phyloP scores from a whole-genome alignment of 108 stramenopile species.

The Hondaea fermentalgiana region DNA sequence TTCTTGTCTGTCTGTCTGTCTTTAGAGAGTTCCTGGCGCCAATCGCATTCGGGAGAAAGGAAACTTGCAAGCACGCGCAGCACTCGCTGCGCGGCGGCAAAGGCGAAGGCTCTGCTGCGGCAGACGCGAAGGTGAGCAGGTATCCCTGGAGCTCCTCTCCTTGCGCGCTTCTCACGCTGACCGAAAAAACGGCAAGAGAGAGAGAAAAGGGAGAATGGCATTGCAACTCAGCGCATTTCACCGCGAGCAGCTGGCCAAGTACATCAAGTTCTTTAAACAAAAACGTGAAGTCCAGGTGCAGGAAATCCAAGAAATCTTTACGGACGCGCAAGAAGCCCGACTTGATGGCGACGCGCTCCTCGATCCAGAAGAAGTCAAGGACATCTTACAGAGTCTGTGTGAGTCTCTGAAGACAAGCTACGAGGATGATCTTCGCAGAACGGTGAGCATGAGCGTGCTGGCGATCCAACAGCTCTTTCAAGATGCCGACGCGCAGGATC shows the following conservation, averaged over 20 bases:
- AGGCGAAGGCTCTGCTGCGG: too few relatives aligned
- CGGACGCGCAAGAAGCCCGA: background rate
- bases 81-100: too few relatives aligned
- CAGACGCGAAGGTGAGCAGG: background rate
- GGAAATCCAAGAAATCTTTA: conserved; percentile 8
- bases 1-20: too few relatives aligned
- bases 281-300: background rate
- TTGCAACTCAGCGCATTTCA: background rate
- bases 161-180: background rate
- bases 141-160: background rate
- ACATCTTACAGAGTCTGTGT: background rate
- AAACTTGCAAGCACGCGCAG: too few relatives aligned
- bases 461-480: conserved; percentile 12
- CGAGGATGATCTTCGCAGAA: conserved; percentile 1
- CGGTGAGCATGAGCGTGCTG: conserved; percentile 9
- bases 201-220: background rate
- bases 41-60: too few relatives aligned
- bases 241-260: background rate
- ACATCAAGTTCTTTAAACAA: background rate
- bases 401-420: background rate
- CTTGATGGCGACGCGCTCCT: background rate
- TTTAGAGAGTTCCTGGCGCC: too few relatives aligned
- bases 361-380: background rate
- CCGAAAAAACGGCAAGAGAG: background rate
- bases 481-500: background rate